Percentiles rank a stretch among this genome's conserved stretches.
Conservation (phyloP, 2,329 filamentous ascomycete genomes). For the Berkeleyomyces rouxiae region DNA sequence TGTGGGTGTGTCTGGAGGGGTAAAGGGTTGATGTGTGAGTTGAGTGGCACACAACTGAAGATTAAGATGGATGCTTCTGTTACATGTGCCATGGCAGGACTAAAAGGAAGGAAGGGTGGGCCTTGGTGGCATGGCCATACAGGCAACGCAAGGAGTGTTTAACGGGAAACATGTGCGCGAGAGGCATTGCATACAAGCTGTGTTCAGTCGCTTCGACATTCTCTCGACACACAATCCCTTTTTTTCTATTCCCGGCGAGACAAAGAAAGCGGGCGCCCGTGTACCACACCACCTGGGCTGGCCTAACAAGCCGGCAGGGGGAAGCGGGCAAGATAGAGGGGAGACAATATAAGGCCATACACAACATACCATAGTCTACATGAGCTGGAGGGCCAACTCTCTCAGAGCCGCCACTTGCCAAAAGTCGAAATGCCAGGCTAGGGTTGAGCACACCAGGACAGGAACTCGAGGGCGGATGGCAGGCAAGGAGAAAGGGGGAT, state of each 20-base stretch:
- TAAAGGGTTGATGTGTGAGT: background rate
- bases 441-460: background rate
- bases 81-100: background rate
- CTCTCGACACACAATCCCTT: too few species aligned
- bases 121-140: background rate
- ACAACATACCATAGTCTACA: conserved; percentile 14
- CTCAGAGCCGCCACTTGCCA: conserved; percentile 8
- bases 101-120: background rate
- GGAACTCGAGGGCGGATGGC: background rate
- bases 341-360: conserved; percentile 5
- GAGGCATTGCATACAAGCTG: background rate
- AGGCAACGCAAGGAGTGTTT: background rate
- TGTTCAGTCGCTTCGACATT: too few species aligned
- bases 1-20: background rate
- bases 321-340: background rate
- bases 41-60: background rate
- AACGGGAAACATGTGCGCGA: background rate
- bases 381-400: conserved; percentile 14
- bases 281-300: too few species aligned
- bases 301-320: background rate
- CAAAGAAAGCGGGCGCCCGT: background rate
- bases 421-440: background rate
- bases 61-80: background rate
- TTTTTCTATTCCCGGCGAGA: background rate
- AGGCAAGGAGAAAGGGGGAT: background rate